Conservation (phyloP, 805 yeast genomes). For the Suhomyces faveliae region DNA sequence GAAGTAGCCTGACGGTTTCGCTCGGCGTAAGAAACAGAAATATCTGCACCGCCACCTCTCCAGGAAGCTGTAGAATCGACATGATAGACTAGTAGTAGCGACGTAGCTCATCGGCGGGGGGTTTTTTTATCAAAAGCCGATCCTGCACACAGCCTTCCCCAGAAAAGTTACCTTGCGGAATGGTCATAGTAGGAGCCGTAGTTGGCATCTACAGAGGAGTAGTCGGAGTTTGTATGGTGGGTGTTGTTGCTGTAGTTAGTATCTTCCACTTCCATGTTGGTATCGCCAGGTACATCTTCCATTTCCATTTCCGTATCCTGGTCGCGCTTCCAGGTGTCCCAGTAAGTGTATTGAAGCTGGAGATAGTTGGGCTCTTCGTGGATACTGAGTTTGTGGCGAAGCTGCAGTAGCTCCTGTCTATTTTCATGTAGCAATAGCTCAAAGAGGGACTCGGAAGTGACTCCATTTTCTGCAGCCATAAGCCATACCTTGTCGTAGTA, state of each 20-base stretch:
- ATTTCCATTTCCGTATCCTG: not conserved
- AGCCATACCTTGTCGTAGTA: slow-evolving; percentile 24
- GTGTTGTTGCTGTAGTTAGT: too few species aligned
- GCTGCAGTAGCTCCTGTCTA: slow-evolving; percentile 16
- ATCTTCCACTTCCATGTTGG: not conserved
- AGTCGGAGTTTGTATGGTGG: not conserved
- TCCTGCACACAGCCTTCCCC: not conserved
- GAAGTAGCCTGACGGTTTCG: slow-evolving; percentile 7
- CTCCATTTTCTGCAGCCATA: slow-evolving; percentile 19
- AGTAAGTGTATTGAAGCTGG: not conserved
- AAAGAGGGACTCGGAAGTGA: slow-evolving; percentile 23
- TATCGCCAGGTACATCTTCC: not conserved
- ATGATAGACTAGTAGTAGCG: too few species aligned
- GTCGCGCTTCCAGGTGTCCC: not conserved
- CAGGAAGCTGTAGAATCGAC: slow-evolving; percentile 15
- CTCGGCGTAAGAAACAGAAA: slow-evolving; percentile 9
- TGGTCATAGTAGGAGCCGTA: slow-evolving; percentile 20
- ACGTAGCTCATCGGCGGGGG: slow-evolving; percentile 3
- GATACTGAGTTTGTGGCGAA: slow-evolving; percentile 12
- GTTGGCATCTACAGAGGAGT: slow-evolving; percentile 12
- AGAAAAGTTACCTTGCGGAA: slow-evolving; percentile 1
- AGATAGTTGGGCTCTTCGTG: not conserved
- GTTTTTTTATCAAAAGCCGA: not conserved
- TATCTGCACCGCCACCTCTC: slow-evolving; percentile 18
- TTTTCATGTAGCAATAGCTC: slow-evolving; percentile 29